Percentiles rank a stretch among this genome's conserved stretches.
Evolutionary conservation across 1,284 basidiomycete genomes (phyloP).

Genomic region (Ceratobasidium sp.): DNA sequence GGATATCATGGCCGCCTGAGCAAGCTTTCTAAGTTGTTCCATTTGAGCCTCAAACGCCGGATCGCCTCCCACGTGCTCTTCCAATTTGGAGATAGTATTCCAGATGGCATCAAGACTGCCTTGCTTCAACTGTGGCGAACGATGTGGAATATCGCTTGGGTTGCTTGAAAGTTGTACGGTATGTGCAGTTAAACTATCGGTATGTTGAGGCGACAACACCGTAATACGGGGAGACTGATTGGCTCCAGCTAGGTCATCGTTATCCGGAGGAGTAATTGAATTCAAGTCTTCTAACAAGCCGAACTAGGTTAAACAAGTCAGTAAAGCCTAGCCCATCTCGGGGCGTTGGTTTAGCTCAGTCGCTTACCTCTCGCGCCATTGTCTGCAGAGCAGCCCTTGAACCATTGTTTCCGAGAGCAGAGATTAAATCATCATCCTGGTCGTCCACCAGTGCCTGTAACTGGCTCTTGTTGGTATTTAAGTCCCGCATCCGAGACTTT

Average conservation of each 20-base stretch:
- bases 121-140: neutral
- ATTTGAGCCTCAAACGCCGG: constrained; percentile 14
- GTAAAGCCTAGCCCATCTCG: neutral
- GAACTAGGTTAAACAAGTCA: neutral
- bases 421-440: constrained; percentile 8
- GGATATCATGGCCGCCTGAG: constrained; percentile 29
- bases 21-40: constrained; percentile 18
- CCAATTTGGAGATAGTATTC: constrained; percentile 11
- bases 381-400: neutral
- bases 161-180: too few relatives aligned
- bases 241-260: neutral
- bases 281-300: constrained; percentile 8
- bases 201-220: neutral
- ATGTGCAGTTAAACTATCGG: neutral
- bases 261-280: neutral
- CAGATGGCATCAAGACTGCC: constrained; percentile 5
- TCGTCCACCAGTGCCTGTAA: constrained; percentile 14
- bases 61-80: constrained; percentile 17
- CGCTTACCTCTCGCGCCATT: constrained; percentile 6
- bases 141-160: neutral
- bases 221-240: neutral
- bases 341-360: neutral
- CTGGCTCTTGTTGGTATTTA: constrained; percentile 3
- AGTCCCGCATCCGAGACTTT: constrained; percentile 7
- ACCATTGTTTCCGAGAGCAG: neutral